Base-by-base conservation (phyloP, 2,329 filamentous ascomycete genomes). In the Zymoseptoria ardabiliae region DNA sequence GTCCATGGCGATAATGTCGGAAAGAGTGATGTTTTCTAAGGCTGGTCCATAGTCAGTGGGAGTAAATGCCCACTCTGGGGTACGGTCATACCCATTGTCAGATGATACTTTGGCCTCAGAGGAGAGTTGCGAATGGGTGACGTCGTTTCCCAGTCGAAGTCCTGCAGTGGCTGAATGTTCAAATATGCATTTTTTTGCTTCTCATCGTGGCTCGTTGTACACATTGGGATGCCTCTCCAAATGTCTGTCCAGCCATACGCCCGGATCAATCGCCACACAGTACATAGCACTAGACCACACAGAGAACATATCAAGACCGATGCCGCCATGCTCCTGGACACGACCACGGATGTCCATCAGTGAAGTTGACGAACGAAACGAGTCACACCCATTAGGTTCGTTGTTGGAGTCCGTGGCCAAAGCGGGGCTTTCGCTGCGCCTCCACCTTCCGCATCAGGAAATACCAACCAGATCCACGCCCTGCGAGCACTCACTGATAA, bases 31-130 rank as follows among this genome's bases (percentile, higher is more conserved):
- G 51, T 75, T 81, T 66, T 83, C 78, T 22, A 86, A 75, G 3
- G 77, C 83, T 85, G 65, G 55, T 51, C 13, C n/a, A 48, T 23
- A 19, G n/a, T 60, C 35, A 61, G 51, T 49, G 17, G 22, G 30
- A 6, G 23, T 45, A 13, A 45, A 2, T 11, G 13, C 20, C 22
- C 49, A 13, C 49, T 21, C 21, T 48, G 22, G 58, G 28, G 8
- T 21, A 22, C 5, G 17, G 4, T 17, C 72, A 62, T 71, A 85
- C 83, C 81, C 84, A 87, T 87, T 5, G 84, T 85, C 55, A 87
- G 70, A 67, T 86, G 79, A 67, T 83, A 87, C 65, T 80, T 84
- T 4, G 82, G 78, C 69, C 83, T 85, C 71, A 85, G 85, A 0
- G 82, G 80, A 13, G 84, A 75, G 10, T 84, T 68, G 58, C 81